Base-by-base conservation (phyloP, 2,329 filamentous ascomycete genomes). In the Aspergillus japonicus region DNA sequence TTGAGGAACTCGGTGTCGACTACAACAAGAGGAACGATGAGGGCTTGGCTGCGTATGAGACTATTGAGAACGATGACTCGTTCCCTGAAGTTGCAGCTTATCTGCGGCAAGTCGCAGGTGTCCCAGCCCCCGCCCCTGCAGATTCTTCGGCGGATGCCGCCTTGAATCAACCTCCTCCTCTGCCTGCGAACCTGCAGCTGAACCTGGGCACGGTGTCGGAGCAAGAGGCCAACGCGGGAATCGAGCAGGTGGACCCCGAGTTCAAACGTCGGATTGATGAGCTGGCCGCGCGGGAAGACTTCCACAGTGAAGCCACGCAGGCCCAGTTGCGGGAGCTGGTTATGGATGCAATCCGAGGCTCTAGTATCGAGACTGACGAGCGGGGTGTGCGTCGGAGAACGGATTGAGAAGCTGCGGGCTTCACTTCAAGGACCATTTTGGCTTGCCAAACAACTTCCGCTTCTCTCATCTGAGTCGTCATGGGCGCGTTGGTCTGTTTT, bases 191-290 rank as follows among this genome's bases (percentile, higher is more conserved):
- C 29, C 81, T 98, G 61, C 84, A 86, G 52, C 82, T 99, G 62
- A 90, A 90, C 33, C 77, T 98, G 59, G 89, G 89, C 50, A 90
- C 89, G 2, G 87, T 95, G 81, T 81, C 84, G 5, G 84, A 89
- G 66, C 74, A 76, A 66, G 71, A 75, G 39, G 80, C 75, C 0
- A 81, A 85, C 49, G 86, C 85, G 12, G 84, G 85, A 6, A 82
- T 81, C 1, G 82, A 82, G 44, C 86, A 88, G 59, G 85, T 89
- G 8, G 92, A 98, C 71, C 87, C 91, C 1, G 92, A 93, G 66
- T 91, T 99, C 66, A 87, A 89, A 71, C 83, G 89, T 66, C 84
- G 91, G 56, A 98, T 99, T 71, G 92, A 98, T 70, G 90, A 96
- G 75, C 78, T 99, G 61, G 93, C 95, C 2, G 84, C 88, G 39